These are phyloP conservation scores for Vigna radiata DNA, from an alignment of 306 rosid species.

Conservation along the genomic window DNA sequence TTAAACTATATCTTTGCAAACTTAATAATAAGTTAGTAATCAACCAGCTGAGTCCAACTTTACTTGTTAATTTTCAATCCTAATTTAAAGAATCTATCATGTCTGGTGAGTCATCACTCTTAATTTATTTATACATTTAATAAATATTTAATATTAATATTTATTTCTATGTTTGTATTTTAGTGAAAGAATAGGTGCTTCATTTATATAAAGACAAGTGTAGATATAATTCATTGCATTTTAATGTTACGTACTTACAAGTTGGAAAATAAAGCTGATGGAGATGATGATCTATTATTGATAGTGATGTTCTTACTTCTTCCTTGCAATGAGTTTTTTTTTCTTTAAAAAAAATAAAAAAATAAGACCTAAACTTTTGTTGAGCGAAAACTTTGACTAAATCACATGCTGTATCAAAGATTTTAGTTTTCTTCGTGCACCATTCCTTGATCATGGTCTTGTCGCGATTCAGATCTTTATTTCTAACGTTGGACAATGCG, in stretches of 20 bases:
- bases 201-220: too few species aligned
- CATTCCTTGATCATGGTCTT: background rate
- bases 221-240: too few species aligned
- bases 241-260: background rate
- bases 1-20: background rate
- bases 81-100: background rate
- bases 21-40: background rate
- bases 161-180: too few species aligned
- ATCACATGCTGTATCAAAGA: background rate
- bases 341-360: too few species aligned
- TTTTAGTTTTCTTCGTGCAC: background rate
- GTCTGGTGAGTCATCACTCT: background rate
- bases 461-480: background rate
- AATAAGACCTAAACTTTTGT: background rate
- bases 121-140: too few species aligned
- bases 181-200: too few species aligned
- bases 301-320: background rate
- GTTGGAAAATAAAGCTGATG: background rate
- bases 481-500: background rate
- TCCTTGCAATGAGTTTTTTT: background rate
- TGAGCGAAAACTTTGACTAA: slow-evolving; percentile 8
- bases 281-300: background rate
- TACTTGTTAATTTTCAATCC: background rate
- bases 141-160: too few species aligned
- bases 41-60: background rate